A percentile compares a stretch with the other conserved stretches of the same genome.
Evolutionary conservation across 129 eudicot genomes (phyloP).

Genomic region (Flaveria trinervia): DNA sequence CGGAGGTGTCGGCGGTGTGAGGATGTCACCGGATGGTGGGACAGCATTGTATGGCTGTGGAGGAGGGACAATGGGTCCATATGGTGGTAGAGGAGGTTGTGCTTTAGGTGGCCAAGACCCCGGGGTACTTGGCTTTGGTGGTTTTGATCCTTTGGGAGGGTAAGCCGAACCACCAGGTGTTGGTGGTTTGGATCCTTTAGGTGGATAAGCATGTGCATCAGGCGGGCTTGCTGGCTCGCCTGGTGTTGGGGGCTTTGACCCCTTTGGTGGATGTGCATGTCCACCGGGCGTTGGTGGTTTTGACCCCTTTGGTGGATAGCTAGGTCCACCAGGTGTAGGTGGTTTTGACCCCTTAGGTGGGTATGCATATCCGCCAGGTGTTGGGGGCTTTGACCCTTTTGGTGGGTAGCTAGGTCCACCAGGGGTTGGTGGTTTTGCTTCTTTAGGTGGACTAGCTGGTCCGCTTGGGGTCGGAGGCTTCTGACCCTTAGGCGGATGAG

Average conservation of each 20-base stretch:
- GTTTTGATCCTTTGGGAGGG: constrained; percentile 41
- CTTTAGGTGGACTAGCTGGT: constrained; percentile 38
- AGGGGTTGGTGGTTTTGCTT: constrained; percentile 37
- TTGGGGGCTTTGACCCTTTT: constrained; percentile 20
- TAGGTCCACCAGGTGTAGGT: constrained; percentile 35
- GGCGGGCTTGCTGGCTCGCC: constrained; percentile 28
- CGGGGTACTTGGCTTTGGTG: constrained; percentile 38
- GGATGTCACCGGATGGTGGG: constrained; percentile 48
- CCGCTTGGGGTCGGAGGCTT: constrained; percentile 26
- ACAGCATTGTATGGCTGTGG: constrained; percentile 39
- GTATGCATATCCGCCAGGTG: constrained; percentile 16
- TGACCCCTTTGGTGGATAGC: constrained; percentile 33
- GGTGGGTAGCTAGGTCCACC: constrained; percentile 33
- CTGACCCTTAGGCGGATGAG: constrained; percentile 31
- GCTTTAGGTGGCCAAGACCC: constrained; percentile 38
- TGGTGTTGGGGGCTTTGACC: constrained; percentile 41
- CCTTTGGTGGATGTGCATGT: constrained; percentile 28
- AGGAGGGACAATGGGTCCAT: constrained; percentile 31
- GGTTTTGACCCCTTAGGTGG: constrained; percentile 31
- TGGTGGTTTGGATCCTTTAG: constrained; percentile 33
- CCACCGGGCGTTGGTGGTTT: constrained; percentile 28
- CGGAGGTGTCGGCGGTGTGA: constrained; percentile 48
- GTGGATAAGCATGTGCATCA: constrained; percentile 26
- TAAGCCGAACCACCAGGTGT: constrained; percentile 36
- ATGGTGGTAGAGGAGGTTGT: constrained; percentile 45